Conservation (phyloP, 2,329 filamentous ascomycete genomes). For the Colletotrichum eremochloae region DNA sequence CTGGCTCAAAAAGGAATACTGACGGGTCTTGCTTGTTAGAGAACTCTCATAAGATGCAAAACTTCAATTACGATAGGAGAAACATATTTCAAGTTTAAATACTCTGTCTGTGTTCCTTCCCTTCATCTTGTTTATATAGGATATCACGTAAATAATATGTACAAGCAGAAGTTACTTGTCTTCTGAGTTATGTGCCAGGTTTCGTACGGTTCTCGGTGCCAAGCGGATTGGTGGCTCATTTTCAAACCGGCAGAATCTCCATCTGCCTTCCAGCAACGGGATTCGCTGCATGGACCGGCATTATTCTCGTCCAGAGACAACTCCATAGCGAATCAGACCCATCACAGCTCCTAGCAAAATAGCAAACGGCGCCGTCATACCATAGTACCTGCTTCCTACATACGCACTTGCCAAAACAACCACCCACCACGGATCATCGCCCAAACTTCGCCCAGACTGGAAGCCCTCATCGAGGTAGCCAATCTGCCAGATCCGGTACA, state of each 20-base stretch:
- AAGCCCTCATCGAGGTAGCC: conserved; percentile 63
- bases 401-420: conserved; percentile 61
- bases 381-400: conserved; percentile 51
- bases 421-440: conserved; percentile 69
- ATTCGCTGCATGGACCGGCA: neutral
- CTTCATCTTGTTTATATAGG: too few species aligned
- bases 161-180: neutral
- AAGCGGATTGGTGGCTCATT: neutral
- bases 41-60: neutral
- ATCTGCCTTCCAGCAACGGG: neutral
- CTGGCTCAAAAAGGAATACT: neutral
- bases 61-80: neutral
- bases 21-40: neutral
- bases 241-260: neutral
- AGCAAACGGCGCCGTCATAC: conserved; percentile 49
- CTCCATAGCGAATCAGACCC: conserved; percentile 51
- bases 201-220: neutral
- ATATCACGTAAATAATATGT: neutral
- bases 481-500: conserved; percentile 69
- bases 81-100: neutral
- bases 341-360: conserved; percentile 52
- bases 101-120: too few species aligned
- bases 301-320: conserved; percentile 42
- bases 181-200: neutral
- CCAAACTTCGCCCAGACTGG: conserved; percentile 61